Evolutionary conservation across 2,329 filamentous ascomycete genomes (phyloP), one percentile per base, ranked within the genome.

Genomic region (Colletotrichum kahawae): DNA sequence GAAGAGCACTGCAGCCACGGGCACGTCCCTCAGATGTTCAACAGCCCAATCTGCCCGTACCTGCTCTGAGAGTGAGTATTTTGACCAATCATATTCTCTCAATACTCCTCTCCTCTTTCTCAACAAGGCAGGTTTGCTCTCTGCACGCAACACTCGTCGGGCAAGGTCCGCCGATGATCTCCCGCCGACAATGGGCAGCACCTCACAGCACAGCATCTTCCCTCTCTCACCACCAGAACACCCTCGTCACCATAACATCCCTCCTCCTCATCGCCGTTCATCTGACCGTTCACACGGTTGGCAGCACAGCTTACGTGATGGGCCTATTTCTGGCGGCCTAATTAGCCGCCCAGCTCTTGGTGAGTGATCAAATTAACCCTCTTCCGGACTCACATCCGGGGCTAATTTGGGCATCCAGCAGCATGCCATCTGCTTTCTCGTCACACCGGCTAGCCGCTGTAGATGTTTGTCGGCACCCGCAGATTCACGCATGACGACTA

Each of bases 391-490:
- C 24, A 29, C 72, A 56, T 71, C 59, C 31, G 80, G 43, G 81
- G 79, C 79, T 82, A 82, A 82, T 79, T 80, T 77, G 76, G 74
- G 71, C 27, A 54, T 24, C 57, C 72, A 27, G 34, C 70, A 57
- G 38, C 70, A 64, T 60, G 31, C 29, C 70, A 64, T 57, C 60
- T 27, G 57, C 54, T 31, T 31, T 70, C 72, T 62, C 72, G 70
- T 70, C 57, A 69, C 65, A 62, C 54, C 64, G 38, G 66, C 54
- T 63, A 66, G 70, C 60, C 56, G 60, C 24, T 60, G 71, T 62
- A 76, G 63, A 72, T 77, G 77, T 77, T 78, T 76, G 75, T 59
- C 62, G 59, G 77, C 71, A 65, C 76, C 67, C 59, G 76, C 76
- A 78, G 33, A 29, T 67, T 65, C 67, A 56, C 34, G 67, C 66